Base-by-base conservation (phyloP, 176 grass and related monocot genomes). In the Avena atlantica region DNA sequence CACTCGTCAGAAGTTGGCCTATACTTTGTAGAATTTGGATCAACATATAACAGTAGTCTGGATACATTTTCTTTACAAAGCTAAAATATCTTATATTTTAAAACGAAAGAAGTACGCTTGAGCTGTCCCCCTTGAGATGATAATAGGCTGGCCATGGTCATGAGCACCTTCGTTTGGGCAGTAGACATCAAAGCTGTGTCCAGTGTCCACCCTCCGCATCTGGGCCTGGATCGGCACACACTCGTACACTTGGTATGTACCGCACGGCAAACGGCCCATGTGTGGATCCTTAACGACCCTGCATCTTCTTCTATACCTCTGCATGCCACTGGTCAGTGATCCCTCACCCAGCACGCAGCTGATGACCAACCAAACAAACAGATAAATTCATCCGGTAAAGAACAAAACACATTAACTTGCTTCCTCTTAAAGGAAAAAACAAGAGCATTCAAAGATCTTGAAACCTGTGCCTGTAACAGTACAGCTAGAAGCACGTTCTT, bases 61-160 rank as follows among this genome's bases (percentile, higher is more conserved):
- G n/a, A n/a, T n/a, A n/a, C n/a, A n/a, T n/a, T n/a, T n/a, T n/a
- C n/a, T n/a, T n/a, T n/a, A n/a, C n/a, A n/a, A n/a, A n/a, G n/a
- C n/a, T n/a, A n/a, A n/a, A n/a, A n/a, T n/a, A n/a, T n/a, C n/a
- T n/a, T n/a, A n/a, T n/a, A n/a, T n/a, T n/a, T n/a, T n/a, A n/a
- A n/a, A n/a, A n/a, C n/a, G n/a, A n/a, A n/a, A n/a, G n/a, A n/a
- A n/a, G n/a, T 57, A 82, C 40, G 16, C 36, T 85, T 77, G 70
- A 15, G 45, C 9, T 76, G 37, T 45, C 59, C 21, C 44, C 59
- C 2, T 72, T 74, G 47, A 65, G 59, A 12, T 63, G 11, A 56
- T 16, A 31, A 14, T 29, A 27, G 27, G 65, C 20, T 80, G 78
- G 61, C 78, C 83, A 86, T 25, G 40, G 62, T 42, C 37, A 40